phyloP scores from a whole-genome alignment of 768 basidiomycete species.

The Mycena amicta region DNA sequence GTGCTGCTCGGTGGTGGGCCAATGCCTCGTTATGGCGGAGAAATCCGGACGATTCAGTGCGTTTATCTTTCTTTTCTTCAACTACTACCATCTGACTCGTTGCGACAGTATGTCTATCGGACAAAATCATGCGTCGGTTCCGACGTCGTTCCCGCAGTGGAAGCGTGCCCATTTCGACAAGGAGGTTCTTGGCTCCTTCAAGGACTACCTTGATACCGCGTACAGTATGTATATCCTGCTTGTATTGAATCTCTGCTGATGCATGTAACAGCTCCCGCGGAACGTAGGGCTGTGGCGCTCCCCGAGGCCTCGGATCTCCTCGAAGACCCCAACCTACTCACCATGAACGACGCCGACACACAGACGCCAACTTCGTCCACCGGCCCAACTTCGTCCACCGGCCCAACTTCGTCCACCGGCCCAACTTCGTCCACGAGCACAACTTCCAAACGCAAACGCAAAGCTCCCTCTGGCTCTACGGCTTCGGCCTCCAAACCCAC shows the following conservation, averaged over 20 bases:
- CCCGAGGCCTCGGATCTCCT: too few species aligned
- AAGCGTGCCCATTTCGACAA: neutral
- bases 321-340: too few species aligned
- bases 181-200: neutral
- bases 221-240: neutral
- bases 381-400: neutral
- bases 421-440: neutral
- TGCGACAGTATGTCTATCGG: neutral
- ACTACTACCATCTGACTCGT: neutral
- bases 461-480: neutral
- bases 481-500: neutral
- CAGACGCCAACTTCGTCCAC: too few species aligned
- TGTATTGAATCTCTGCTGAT: neutral
- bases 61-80: neutral
- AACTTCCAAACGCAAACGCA: too few species aligned
- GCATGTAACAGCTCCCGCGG: neutral
- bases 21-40: conserved; percentile 1
- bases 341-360: too few species aligned
- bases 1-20: conserved; percentile 2
- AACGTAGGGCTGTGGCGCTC: neutral
- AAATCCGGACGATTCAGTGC: conserved; percentile 2
- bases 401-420: neutral
- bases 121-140: neutral
- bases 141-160: neutral
- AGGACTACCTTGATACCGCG: neutral